Evolutionary conservation across 805 yeast species (phyloP).

Genomic region (Kodamaea kaohsiungensis): DNA sequence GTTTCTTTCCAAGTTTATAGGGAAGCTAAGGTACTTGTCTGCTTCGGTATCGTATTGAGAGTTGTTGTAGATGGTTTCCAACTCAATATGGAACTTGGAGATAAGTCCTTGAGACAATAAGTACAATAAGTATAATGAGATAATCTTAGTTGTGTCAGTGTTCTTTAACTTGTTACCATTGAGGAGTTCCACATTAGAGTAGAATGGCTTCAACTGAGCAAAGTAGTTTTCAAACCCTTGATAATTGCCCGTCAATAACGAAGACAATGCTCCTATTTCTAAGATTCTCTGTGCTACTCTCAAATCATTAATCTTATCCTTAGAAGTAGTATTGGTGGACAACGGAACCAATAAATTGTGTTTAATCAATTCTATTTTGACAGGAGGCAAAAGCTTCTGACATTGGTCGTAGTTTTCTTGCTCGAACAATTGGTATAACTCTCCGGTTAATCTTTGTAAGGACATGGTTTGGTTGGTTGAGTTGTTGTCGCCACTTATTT

Average conservation of each 20-base stretch:
- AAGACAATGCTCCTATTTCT: conserved; percentile 84
- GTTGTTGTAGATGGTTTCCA: conserved; percentile 66
- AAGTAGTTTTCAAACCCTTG: conserved; percentile 70
- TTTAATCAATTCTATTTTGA: conserved; percentile 78
- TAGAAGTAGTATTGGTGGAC: conserved; percentile 30
- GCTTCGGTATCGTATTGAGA: conserved; percentile 61
- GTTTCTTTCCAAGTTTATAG: conserved; percentile 87
- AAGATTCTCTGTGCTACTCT: conserved; percentile 77
- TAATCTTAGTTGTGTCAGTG: conserved; percentile 56
- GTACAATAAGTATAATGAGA: conserved; percentile 73
- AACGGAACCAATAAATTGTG: conserved; percentile 74
- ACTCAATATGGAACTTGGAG: conserved; percentile 86
- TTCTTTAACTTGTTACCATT: conserved; percentile 29
- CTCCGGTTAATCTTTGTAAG: conserved; percentile 66
- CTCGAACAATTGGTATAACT: conserved; percentile 66
- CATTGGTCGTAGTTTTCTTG: conserved; percentile 63
- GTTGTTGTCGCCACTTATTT: conserved; percentile 1
- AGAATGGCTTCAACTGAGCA: conserved; percentile 77
- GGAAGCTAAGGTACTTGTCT: conserved; percentile 69
- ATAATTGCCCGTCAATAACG: conserved; percentile 64
- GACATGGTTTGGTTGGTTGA: conserved; percentile 42
- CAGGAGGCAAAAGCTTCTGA: conserved; percentile 59
- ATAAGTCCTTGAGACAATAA: conserved; percentile 81
- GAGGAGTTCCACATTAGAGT: conserved; percentile 50
- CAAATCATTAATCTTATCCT: conserved; percentile 60